These are phyloP conservation scores for Leccinum subtestaceum DNA, from an alignment of 768 basidiomycete species.

Conservation along the genomic window DNA sequence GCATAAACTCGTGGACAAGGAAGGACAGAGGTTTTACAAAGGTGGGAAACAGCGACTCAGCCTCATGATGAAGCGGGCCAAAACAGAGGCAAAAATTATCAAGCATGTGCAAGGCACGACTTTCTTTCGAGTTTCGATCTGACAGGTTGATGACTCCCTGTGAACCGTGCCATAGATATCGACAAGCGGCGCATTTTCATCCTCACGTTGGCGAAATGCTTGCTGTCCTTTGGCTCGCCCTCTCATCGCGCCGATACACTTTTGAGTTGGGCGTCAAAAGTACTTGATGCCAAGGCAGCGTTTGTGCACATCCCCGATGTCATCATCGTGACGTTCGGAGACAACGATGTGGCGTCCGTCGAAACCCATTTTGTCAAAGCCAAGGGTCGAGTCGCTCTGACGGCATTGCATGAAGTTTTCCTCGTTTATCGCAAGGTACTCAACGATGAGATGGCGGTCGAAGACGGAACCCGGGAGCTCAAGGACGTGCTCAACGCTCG, in stretches of 20 bases:
- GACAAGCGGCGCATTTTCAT: constrained; percentile 66
- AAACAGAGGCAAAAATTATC: constrained; percentile 36
- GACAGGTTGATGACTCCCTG: neutral
- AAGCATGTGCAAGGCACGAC: constrained; percentile 47
- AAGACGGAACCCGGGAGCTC: constrained; percentile 69
- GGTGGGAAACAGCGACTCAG: constrained; percentile 29
- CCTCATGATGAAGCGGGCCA: constrained; percentile 32
- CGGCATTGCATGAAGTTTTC: constrained; percentile 79
- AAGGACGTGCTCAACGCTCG: constrained; percentile 58
- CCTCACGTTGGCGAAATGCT: constrained; percentile 79
- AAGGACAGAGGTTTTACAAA: constrained; percentile 29
- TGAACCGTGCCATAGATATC: constrained; percentile 35
- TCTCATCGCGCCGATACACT: constrained; percentile 92
- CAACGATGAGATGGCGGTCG: constrained; percentile 75
- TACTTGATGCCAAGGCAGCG: constrained; percentile 75
- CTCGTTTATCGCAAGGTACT: constrained; percentile 82
- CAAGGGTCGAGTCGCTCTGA: constrained; percentile 75
- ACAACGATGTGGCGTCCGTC: constrained; percentile 65
- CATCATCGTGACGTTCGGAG: constrained; percentile 79
- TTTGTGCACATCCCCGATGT: constrained; percentile 83
- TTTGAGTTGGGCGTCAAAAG: constrained; percentile 71
- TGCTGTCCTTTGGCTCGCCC: constrained; percentile 92
- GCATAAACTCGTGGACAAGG: constrained; percentile 5
- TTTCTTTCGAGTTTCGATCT: neutral
- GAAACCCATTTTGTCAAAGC: constrained; percentile 88